Base-by-base conservation (phyloP, 495 filamentous ascomycete species). In the Penicillium fimorum region DNA sequence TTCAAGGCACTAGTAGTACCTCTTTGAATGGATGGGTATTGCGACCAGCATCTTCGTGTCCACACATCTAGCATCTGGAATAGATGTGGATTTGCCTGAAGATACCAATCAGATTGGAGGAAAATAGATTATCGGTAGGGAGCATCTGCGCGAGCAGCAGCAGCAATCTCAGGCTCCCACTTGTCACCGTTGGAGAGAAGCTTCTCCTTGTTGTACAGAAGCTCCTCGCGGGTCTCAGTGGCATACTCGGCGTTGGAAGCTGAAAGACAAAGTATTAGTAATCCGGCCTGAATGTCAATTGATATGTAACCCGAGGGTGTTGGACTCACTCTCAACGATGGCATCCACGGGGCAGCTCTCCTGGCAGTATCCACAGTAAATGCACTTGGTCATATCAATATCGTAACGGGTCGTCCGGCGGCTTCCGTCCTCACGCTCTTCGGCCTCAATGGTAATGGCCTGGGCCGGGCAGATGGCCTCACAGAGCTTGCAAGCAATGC, bases 381-480 rank as follows among this genome's bases (percentile, higher is more conserved):
- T 98, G 76, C 94, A 98, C 81, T 98, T 98, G 69, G 94, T 97
- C 94, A 98, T 98, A 80, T 98, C 94, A 72, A 98, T 96, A 77
- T 98, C 94, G 76, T 98, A 98, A 69, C 92, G 85, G 49, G 93
- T 96, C 46, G 94, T 98, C 65, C 94, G 84, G 68, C 94, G 83
- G 63, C 89, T 94, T 43, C 94, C 94, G 66, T 98, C 94, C 66
- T 87, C 89, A 74, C 94, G 91, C 78, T 98, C 94, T 68, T 98
- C 94, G 45, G 94, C 95, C 77, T 98, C 94, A 65, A 98, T 98
- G 22, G 93, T 97, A 70, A 97, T 98, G 62, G 92, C 92, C 75
- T 92, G 86, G 22, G 94, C 94, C 12, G 94, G 94, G 81, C 94
- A 98, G 72, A 98, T 87, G 58, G 95, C 94, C 79, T 97, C 94